Percentiles rank a stretch among this genome's conserved stretches.
Evolutionary conservation across 768 basidiomycete genomes (phyloP).

Genomic region (Terana coerulea): DNA sequence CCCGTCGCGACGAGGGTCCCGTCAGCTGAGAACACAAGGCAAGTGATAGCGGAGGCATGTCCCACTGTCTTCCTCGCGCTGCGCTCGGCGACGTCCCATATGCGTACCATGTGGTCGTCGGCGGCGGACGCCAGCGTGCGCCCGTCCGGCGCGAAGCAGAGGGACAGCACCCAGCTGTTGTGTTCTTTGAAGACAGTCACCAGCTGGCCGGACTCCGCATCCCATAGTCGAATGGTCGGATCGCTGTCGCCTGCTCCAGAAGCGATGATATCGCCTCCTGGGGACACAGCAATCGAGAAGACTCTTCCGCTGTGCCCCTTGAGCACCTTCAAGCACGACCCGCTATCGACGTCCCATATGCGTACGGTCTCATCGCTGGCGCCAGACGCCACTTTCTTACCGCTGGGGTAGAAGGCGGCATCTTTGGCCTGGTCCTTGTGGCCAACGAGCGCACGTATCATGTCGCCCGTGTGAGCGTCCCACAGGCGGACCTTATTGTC

Average conservation of each 20-base stretch:
- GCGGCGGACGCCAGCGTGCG: neutral
- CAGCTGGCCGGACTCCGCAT: constrained; percentile 2
- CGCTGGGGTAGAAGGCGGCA: constrained; percentile 13
- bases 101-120: neutral
- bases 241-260: constrained; percentile 14
- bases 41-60: neutral
- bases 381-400: constrained; percentile 12
- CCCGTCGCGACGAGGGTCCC: constrained; percentile 9
- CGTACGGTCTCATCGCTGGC: constrained; percentile 9
- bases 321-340: constrained; percentile 1
- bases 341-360: constrained; percentile 15
- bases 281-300: constrained; percentile 14
- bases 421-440: constrained; percentile 1
- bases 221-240: constrained; percentile 15
- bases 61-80: neutral
- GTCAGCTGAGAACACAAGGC: constrained; percentile 7
- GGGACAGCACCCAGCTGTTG: neutral
- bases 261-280: neutral
- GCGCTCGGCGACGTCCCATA: constrained; percentile 2
- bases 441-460: neutral
- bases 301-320: constrained; percentile 4
- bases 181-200: neutral
- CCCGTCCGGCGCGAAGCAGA: constrained; percentile 4
- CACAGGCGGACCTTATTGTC: constrained; percentile 13
- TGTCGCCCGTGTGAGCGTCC: constrained; percentile 8